Percentiles rank a stretch among this genome's conserved stretches.
Evolutionary conservation across 345 rosid genomes (phyloP).

Genomic region (Brassica juncea): DNA sequence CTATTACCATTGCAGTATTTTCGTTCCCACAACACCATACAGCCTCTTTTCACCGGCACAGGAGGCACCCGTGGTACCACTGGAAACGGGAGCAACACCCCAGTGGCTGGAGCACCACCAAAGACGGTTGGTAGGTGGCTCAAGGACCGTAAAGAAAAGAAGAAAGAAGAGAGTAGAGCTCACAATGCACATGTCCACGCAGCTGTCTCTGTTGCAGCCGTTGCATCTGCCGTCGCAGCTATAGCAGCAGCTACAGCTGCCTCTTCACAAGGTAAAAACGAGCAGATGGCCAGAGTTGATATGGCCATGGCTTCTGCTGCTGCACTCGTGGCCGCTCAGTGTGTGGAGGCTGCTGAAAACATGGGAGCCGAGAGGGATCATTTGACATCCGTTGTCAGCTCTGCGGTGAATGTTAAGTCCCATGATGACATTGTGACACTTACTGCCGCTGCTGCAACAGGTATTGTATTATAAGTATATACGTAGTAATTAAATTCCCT

Average conservation of each 20-base stretch:
- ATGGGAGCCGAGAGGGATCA: slow-evolving; percentile 89
- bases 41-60: slow-evolving; percentile 66
- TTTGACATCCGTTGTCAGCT: slow-evolving; percentile 78
- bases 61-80: slow-evolving; percentile 55
- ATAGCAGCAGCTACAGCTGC: slow-evolving; percentile 78
- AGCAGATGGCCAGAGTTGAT: slow-evolving; percentile 67
- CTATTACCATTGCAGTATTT: slow-evolving; percentile 55
- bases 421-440: slow-evolving; percentile 83
- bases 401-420: slow-evolving; percentile 86
- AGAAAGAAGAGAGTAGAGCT: slow-evolving; percentile 85
- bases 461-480: slow-evolving; percentile 38
- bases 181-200: slow-evolving; percentile 93
- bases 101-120: slow-evolving; percentile 52
- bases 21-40: slow-evolving; percentile 79
- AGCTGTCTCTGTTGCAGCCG: slow-evolving; percentile 84
- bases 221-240: slow-evolving; percentile 91
- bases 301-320: slow-evolving; percentile 95
- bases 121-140: slow-evolving; percentile 96
- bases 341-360: slow-evolving; percentile 89
- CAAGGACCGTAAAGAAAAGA: slow-evolving; percentile 93
- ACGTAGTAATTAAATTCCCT: neutral
- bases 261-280: slow-evolving; percentile 60
- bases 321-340: slow-evolving; percentile 94
- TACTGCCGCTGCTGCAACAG: slow-evolving; percentile 97
- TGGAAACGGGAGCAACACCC: slow-evolving; percentile 56